phyloP scores from a whole-genome alignment of 2,329 filamentous ascomycete species.

The Colletotrichum shisoi region DNA sequence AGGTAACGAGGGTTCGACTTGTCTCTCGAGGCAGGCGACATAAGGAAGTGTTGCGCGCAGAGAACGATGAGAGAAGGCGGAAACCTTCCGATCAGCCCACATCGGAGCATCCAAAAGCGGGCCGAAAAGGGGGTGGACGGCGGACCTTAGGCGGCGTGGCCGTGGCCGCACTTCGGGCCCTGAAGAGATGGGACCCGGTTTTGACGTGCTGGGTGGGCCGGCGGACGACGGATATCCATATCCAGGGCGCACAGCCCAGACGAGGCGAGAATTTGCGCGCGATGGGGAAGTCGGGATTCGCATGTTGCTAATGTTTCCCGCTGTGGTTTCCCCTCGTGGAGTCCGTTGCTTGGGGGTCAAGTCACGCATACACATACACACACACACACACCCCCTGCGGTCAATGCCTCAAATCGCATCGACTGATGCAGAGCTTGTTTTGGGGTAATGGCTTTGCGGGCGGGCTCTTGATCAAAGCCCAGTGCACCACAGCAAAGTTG shows the following conservation, averaged over 20 bases:
- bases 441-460: neutral
- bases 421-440: neutral
- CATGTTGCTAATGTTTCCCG: neutral
- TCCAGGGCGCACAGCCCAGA: conserved; percentile 23
- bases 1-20: no score
- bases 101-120: conserved; percentile 20
- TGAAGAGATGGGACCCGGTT: conserved; percentile 10
- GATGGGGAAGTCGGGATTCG: conserved; percentile 3
- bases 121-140: neutral
- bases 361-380: neutral
- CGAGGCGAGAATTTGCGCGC: conserved; percentile 29
- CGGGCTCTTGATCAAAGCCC: conserved; percentile 1
- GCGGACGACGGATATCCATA: neutral
- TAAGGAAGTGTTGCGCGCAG: neutral
- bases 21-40: neutral
- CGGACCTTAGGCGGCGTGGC: conserved; percentile 3
- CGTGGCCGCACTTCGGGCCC: conserved; percentile 38
- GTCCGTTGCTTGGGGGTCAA: neutral
- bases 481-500: neutral
- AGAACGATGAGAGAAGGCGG: neutral
- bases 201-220: neutral
- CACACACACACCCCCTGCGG: neutral
- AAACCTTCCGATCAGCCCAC: conserved; percentile 36
- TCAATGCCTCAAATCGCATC: no score
- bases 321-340: neutral